Evolutionary conservation across 495 filamentous ascomycete species (phyloP), one percentile per base, ranked within the genome.

Genomic region (Penicillium odoratum): DNA sequence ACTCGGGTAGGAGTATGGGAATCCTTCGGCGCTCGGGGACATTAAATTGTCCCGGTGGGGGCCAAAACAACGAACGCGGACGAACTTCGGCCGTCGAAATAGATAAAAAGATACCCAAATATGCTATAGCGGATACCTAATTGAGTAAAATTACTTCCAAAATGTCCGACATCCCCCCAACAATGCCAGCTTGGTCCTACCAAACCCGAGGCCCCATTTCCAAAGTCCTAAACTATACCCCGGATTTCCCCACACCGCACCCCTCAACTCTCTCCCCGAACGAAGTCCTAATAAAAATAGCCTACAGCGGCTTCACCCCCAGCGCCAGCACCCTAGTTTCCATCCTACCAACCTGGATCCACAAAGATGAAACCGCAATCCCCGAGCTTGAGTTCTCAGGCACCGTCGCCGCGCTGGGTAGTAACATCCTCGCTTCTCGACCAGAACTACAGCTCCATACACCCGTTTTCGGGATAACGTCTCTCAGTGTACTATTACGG

Each of bases 361-460:
- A 52, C 16, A 40, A 16, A 40, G 40, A 25, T 1, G 11, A 21
- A 16, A 34, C 49, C 4, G 49, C 49, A 7, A 36, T 52, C 10
- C 49, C 49, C 8, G 49, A 52, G 49, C 49, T 52, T 9, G 18
- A 15, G 7, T 42, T 52, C 33, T 52, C 49, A 3, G 49, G 49
- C 34, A 42, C 34, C 3, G n/a, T 52, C 18, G 33, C 26, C 1
- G 49, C 49, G 16, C 49, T 52, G 3, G 49, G 49, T 2, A 38
- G 16, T 52, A 25, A 40, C 4, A 26, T 40, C 3, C 38, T 40
- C 6, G 1, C 38, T 10, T 38, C 34, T 9, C 38, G 38, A 13
- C 38, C 38, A 16, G 38, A 40, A 16, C 13, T 40, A 15, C 38
- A 40, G 15, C 15, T 40, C 10, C 13, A 15, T 13, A 40, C 38